Conservation (phyloP, 108 stramenopile species). For the Nannochloropsis granulata region DNA sequence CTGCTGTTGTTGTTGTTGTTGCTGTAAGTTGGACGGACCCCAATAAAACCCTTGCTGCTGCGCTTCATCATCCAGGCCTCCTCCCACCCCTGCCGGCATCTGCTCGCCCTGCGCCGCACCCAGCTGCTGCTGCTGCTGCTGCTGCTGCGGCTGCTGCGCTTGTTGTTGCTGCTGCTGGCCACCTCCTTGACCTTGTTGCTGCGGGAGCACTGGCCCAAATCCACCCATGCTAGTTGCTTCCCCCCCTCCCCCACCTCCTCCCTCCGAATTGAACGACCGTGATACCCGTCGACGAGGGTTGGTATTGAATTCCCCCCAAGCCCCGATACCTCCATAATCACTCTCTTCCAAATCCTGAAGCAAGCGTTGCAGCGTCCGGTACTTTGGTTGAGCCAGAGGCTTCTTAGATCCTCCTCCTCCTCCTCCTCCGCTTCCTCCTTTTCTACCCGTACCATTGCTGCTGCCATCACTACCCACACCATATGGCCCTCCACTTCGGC, state of each 20-base stretch:
- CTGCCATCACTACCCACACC: neutral
- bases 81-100: neutral
- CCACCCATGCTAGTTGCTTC: neutral
- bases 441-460: neutral
- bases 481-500: neutral
- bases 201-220: neutral
- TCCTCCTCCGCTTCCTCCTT: neutral
- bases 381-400: neutral
- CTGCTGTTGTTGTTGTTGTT: neutral
- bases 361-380: neutral
- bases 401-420: neutral
- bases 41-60: neutral
- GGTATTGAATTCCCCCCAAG: neutral
- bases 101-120: neutral
- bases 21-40: neutral
- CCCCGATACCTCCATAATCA: neutral
- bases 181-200: neutral
- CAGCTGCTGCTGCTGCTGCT: neutral
- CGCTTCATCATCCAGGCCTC: neutral
- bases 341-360: neutral
- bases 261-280: neutral
- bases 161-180: neutral
- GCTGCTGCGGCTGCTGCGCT: neutral
- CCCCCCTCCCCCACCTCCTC: neutral
- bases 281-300: neutral